phyloP scores from a whole-genome alignment of 345 rosid species.

The Lenwebbia sp. region DNA sequence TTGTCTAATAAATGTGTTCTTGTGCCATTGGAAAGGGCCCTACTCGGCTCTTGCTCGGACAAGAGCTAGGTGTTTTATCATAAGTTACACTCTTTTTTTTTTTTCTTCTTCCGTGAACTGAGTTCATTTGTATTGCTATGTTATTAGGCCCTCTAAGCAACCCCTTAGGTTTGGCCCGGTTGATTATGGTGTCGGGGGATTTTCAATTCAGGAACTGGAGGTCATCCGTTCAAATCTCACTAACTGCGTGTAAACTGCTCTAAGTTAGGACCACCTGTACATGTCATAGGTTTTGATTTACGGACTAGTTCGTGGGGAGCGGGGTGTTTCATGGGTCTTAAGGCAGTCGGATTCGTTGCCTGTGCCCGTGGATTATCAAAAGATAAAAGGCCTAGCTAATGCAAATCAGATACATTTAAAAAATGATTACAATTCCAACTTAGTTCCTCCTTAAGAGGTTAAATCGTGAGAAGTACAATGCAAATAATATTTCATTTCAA shows the following conservation, averaged over 20 bases:
- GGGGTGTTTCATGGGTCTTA: neutral
- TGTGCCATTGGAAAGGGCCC: neutral
- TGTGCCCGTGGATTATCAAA: neutral
- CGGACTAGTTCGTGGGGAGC: neutral
- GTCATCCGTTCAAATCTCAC: neutral
- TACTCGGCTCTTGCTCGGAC: neutral
- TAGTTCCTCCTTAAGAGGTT: neutral
- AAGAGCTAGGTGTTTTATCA: neutral
- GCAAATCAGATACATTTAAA: neutral
- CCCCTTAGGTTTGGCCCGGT: neutral
- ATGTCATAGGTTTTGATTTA: neutral
- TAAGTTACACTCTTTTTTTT: neutral
- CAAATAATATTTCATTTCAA: too few species aligned
- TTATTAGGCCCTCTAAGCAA: neutral
- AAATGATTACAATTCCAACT: neutral
- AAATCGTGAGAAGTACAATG: neutral
- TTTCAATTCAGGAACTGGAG: neutral
- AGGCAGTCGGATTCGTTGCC: neutral
- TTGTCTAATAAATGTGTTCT: neutral
- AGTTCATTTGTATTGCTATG: neutral
- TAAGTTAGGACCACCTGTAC: accelerated
- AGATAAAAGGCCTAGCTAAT: neutral
- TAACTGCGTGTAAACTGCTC: accelerated
- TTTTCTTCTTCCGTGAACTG: neutral
- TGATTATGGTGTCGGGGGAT: neutral